A percentile compares a stretch with the other conserved stretches of the same genome.
phyloP scores from a whole-genome alignment of 345 rosid species.

The Noccaea bulbosa region DNA sequence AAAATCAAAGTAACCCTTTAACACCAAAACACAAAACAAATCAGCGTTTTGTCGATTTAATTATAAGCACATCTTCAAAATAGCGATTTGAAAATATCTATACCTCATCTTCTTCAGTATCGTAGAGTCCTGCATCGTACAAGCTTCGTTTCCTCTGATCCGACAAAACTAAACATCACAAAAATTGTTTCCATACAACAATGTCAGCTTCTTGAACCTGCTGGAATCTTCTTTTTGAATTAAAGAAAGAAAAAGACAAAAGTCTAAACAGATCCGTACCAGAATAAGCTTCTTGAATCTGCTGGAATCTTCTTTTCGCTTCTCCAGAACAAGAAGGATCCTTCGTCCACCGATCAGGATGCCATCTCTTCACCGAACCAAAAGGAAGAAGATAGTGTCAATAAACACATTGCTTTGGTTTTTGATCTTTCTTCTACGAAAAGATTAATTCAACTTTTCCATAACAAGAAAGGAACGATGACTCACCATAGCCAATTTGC shows the following conservation, averaged over 20 bases:
- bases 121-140: constrained; percentile 85
- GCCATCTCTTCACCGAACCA: constrained; percentile 68
- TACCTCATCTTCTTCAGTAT: constrained; percentile 72
- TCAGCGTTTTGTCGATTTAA: not conserved
- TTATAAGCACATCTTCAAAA: not conserved
- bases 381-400: not conserved
- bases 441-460: not conserved
- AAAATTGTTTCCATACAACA: constrained; percentile 30
- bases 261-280: constrained; percentile 48
- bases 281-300: constrained; percentile 94
- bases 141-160: constrained; percentile 69
- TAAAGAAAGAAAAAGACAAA: not conserved
- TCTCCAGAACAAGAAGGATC: constrained; percentile 63
- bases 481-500: constrained; percentile 83
- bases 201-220: constrained; percentile 15
- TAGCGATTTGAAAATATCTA: not conserved
- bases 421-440: not conserved
- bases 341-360: constrained; percentile 75
- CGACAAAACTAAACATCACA: constrained; percentile 56
- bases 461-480: not conserved
- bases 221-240: too few species aligned
- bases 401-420: not conserved
- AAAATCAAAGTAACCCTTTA: constrained; percentile 72
- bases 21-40: not conserved
- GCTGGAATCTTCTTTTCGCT: constrained; percentile 83